Conservation (phyloP, 208 protist genomes). For the Acanthamoeba lenticulata region DNA sequence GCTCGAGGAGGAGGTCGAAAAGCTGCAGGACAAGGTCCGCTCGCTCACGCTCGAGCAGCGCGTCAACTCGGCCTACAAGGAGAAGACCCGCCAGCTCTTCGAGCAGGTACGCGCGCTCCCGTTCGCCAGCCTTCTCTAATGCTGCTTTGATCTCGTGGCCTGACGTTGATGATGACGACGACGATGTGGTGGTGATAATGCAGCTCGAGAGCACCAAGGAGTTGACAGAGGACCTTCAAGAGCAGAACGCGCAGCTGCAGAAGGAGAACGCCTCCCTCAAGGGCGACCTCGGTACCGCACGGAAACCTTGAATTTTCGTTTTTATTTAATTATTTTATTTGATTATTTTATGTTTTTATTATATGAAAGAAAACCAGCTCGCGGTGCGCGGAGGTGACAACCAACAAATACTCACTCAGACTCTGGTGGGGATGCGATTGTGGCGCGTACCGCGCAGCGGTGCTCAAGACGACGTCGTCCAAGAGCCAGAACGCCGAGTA, state of each 20-base stretch:
- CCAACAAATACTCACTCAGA: too few relatives aligned
- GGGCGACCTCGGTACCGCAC: not conserved
- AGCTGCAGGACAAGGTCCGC: not conserved
- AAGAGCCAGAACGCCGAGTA: not conserved
- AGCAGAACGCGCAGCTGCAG: not conserved
- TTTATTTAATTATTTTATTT: too few relatives aligned
- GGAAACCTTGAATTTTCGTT: too few relatives aligned
- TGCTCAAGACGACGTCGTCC: not conserved
- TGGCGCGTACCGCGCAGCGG: not conserved
- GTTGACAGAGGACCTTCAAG: not conserved
- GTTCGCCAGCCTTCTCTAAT: too few relatives aligned
- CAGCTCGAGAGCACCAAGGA: not conserved
- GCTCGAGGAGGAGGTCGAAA: not conserved
- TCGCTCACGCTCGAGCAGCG: not conserved
- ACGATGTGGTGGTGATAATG: too few relatives aligned
- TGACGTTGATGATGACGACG: too few relatives aligned
- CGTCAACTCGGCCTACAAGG: conserved; percentile 43
- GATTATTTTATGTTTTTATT: too few relatives aligned
- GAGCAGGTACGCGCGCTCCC: not conserved
- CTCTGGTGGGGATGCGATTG: too few relatives aligned
- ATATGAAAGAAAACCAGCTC: too few relatives aligned
- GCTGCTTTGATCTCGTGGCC: too few relatives aligned
- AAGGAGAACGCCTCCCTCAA: not conserved
- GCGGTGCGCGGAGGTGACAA: too few relatives aligned
- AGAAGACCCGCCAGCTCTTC: conserved; percentile 4